These are phyloP conservation scores for Heliophila coronopifolia DNA, from an alignment of 441 rosid genomes.

Conservation along the genomic window DNA sequence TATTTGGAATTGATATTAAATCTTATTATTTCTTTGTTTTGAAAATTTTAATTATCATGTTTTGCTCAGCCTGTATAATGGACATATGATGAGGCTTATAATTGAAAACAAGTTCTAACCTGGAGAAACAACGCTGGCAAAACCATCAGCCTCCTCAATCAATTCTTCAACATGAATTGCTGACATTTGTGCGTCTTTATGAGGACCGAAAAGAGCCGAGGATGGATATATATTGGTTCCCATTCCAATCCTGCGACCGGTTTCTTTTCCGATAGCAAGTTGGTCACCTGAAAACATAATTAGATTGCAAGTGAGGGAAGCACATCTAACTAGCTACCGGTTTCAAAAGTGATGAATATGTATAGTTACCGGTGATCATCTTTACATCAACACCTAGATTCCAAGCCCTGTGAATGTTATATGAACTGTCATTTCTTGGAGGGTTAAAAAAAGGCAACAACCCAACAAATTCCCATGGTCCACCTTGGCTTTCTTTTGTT, in stretches of 20 bases:
- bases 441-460: conserved; percentile 50
- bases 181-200: conserved; percentile 15
- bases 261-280: conserved; percentile 46
- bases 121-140: conserved; percentile 45
- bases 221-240: conserved; percentile 31
- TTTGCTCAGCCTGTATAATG: too few relatives aligned
- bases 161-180: conserved; percentile 30
- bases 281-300: conserved; percentile 35
- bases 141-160: conserved; percentile 40
- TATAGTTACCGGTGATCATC: conserved; percentile 53
- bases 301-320: too few relatives aligned
- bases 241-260: conserved; percentile 50
- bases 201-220: conserved; percentile 36
- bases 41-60: too few relatives aligned
- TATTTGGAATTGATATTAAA: too few relatives aligned
- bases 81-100: too few relatives aligned
- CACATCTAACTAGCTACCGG: too few relatives aligned
- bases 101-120: conserved; percentile 21
- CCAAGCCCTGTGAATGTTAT: conserved; percentile 43
- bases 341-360: too few relatives aligned
- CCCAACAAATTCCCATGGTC: conserved; percentile 51
- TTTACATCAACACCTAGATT: conserved; percentile 47
- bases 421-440: conserved; percentile 40
- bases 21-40: too few relatives aligned
- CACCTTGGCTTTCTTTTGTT: conserved; percentile 49